A percentile compares a stretch with the other conserved stretches of the same genome.
Conservation (phyloP, 139 green algal species). For the Gonium pectorale region DNA sequence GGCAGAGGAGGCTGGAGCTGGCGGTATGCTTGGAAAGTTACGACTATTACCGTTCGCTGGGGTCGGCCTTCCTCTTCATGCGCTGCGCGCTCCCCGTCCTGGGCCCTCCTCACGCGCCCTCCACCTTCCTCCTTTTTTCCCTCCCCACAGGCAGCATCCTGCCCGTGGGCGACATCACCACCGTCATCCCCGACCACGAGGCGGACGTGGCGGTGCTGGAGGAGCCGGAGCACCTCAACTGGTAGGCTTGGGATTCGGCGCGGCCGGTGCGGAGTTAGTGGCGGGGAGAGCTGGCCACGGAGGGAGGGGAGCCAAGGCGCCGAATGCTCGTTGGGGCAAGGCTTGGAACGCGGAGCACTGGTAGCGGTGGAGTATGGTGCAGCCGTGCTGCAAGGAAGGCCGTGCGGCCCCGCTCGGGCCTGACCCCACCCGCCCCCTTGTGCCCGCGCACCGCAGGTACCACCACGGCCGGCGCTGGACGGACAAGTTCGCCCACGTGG, state of each 20-base stretch:
- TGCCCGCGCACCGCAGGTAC: constrained; percentile 75
- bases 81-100: too few species aligned
- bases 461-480: constrained; percentile 97
- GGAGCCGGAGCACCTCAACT: constrained; percentile 99
- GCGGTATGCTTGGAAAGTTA: too few species aligned
- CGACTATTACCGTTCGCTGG: too few species aligned
- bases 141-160: constrained; percentile 87
- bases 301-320: too few species aligned
- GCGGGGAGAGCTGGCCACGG: too few species aligned
- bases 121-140: not conserved
- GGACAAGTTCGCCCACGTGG: constrained; percentile 98
- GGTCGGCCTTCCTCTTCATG: too few species aligned
- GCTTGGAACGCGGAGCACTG: too few species aligned
- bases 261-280: not conserved
- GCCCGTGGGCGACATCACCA: constrained; percentile 96
- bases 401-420: too few species aligned
- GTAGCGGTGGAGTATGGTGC: too few species aligned
- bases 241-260: constrained; percentile 43
- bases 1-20: too few species aligned
- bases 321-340: too few species aligned
- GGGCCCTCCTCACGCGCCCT: not conserved
- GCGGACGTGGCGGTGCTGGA: constrained; percentile 98
- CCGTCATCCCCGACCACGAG: constrained; percentile 92
- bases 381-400: too few species aligned
- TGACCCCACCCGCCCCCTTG: not conserved